A percentile compares a stretch with the other conserved stretches of the same genome.
phyloP scores from a whole-genome alignment of 179 eudicot genomes.

The Dionaea muscipula region DNA sequence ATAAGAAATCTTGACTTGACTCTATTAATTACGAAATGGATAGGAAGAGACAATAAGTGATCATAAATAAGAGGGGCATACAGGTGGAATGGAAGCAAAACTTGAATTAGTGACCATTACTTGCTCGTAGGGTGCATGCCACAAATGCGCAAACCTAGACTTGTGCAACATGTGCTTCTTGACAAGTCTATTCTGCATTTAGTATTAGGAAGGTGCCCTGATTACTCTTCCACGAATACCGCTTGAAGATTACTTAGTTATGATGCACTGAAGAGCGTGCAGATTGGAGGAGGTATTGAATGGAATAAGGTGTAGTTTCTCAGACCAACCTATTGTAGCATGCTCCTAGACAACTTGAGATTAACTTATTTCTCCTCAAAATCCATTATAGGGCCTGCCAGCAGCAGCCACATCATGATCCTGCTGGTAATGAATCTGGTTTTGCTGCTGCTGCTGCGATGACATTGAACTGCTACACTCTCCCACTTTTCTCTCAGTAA shows the following conservation, averaged over 20 bases:
- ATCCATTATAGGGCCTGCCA: constrained; percentile 27
- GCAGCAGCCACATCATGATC: constrained; percentile 39
- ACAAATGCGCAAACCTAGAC: no score
- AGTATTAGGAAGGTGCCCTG: background rate
- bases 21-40: no score
- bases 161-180: background rate
- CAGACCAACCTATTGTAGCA: background rate
- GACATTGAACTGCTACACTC: constrained; percentile 45
- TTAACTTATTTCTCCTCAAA: constrained; percentile 8
- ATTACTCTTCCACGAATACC: background rate
- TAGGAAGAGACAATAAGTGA: no score
- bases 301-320: background rate
- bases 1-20: no score
- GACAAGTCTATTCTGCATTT: background rate
- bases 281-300: no score
- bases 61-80: no score
- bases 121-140: no score
- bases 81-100: no score
- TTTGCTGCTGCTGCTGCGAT: constrained; percentile 21
- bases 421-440: constrained; percentile 26
- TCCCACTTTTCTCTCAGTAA: constrained; percentile 22
- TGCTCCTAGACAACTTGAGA: background rate
- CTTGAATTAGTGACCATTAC: no score
- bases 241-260: no score
- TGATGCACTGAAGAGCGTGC: no score